Evolutionary conservation across 202 grass and related monocot species (phyloP), one percentile per base, ranked within the genome.

Genomic region (Panicum virgatum): DNA sequence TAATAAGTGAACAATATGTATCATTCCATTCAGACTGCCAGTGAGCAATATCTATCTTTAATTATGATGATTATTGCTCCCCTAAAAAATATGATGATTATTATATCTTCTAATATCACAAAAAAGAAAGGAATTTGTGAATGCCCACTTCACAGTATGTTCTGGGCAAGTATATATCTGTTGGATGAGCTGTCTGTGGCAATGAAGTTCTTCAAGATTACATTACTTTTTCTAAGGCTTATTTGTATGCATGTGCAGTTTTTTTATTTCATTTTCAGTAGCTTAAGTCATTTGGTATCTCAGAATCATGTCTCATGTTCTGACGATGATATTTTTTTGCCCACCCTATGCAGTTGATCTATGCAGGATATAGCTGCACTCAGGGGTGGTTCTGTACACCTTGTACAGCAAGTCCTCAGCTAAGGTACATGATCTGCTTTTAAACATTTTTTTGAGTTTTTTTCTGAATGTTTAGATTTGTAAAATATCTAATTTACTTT

Each of bases 311-410:
- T 74, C 27, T 69, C 15, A 37, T 87, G 9, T 83, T 82, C 15
- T 72, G 61, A 78, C 16, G 57, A 82, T 20, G 63, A 69, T 84
- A 4, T 22, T 48, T 87, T 7, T 40, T 85, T 51, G 74, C 16
- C n/a, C n/a, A 47, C 50, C 54, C 5, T 73, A 66, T 67, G 61
- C 88, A 99, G 96, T 80, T 99, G 62, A 99, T 99, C 85, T 99
- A 99, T 89, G 82, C 96, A 63, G 87, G 89, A 78, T 96, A 90
- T 86, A 87, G 92, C 81, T 99, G 96, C 71, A 96, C 91, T 11
- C 96, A 99, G 71, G 96, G 96, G 42, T 99, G 96, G 96, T 99
- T 99, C 50, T 90, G 91, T 87, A 96, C 96, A 66, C 96, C 96
- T 82, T 99, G 96, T 73, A 86, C 85, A 66, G 88, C 82, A 57